phyloP scores from a whole-genome alignment of 257 asterid genomes.

The Przewalskia tangutica region DNA sequence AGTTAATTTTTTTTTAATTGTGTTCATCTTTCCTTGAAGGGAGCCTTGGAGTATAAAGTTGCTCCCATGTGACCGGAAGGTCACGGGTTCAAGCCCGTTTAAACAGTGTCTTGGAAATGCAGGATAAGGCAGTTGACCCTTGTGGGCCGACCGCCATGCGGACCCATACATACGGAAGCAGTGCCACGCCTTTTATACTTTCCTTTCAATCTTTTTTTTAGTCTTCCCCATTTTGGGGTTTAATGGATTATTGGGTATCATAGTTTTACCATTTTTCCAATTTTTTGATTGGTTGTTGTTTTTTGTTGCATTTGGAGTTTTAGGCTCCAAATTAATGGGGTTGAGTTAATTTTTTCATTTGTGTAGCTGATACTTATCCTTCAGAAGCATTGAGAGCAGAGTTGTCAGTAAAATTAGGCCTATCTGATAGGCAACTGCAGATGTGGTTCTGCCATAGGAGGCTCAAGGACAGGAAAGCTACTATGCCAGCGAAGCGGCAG shows the following conservation, averaged over 20 bases:
- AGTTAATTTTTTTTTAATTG: neutral
- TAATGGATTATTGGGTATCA: neutral
- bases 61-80: too few species aligned
- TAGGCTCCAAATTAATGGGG: too few species aligned
- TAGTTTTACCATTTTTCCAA: neutral
- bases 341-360: neutral
- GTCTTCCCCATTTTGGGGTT: neutral
- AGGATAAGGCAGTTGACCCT: too few species aligned
- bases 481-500: conserved; percentile 35
- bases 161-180: too few species aligned
- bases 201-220: neutral
- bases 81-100: neutral
- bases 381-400: conserved; percentile 71
- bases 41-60: too few species aligned
- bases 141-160: too few species aligned
- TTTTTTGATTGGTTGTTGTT: neutral
- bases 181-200: too few species aligned
- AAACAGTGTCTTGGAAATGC: conserved; percentile 35
- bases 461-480: conserved; percentile 68
- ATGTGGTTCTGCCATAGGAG: conserved; percentile 99
- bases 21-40: neutral
- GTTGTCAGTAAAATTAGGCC: conserved; percentile 65
- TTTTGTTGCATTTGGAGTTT: neutral
- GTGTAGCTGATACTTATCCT: conserved; percentile 64
- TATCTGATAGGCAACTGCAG: conserved; percentile 81